Conservation (phyloP, 805 yeast species). For the Yarrowia osloensis region DNA sequence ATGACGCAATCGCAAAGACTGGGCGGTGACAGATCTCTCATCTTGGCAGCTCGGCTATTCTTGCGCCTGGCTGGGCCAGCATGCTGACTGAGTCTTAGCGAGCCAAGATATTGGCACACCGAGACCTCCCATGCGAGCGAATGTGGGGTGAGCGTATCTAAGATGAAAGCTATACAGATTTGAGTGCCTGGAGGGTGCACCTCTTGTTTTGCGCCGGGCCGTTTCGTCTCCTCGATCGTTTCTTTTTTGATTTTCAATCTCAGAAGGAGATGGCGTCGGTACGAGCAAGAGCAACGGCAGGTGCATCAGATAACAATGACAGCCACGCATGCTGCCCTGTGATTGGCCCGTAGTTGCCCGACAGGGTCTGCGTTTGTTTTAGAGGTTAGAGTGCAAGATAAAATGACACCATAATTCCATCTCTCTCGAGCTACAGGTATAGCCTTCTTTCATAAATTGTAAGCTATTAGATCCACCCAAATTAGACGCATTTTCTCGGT, state of each 20-base stretch:
- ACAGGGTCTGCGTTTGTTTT: background rate
- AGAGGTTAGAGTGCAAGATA: background rate
- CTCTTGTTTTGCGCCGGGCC: background rate
- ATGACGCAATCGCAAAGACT: background rate
- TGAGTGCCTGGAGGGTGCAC: no score
- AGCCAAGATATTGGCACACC: background rate
- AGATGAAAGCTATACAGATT: background rate
- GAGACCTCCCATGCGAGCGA: background rate
- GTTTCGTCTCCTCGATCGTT: no score
- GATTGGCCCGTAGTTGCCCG: background rate
- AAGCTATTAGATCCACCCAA: background rate
- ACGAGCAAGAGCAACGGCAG: background rate
- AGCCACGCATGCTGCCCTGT: background rate
- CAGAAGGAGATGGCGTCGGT: background rate
- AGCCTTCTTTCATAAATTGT: background rate
- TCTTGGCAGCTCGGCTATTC: constrained; percentile 11
- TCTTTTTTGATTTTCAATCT: background rate
- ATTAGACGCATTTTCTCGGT: background rate
- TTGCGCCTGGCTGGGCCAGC: background rate
- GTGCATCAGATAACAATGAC: constrained; percentile 1
- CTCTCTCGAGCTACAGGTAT: background rate
- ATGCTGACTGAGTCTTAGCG: background rate
- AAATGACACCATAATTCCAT: background rate
- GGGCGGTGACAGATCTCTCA: background rate
- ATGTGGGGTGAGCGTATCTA: background rate